Conservation (phyloP, 441 rosid genomes). For the Bruguiera hainesii region DNA sequence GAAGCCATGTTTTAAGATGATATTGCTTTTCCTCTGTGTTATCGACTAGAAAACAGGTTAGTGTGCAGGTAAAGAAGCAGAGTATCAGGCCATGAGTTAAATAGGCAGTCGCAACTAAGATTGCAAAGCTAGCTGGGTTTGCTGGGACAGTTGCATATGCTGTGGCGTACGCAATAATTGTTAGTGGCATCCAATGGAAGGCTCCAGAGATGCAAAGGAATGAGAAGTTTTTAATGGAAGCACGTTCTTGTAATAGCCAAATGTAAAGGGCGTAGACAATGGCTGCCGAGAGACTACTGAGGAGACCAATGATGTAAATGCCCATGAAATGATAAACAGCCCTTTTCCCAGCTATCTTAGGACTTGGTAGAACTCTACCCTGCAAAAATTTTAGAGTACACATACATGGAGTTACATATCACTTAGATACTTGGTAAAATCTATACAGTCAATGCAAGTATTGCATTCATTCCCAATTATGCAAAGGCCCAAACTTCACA, state of each 20-base stretch:
- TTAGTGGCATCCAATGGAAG: slow-evolving; percentile 62
- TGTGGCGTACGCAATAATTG: slow-evolving; percentile 40
- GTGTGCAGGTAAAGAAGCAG: slow-evolving; percentile 43
- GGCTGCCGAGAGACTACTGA: slow-evolving; percentile 59
- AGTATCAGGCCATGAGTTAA: slow-evolving; percentile 54
- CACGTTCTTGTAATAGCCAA: slow-evolving; percentile 28
- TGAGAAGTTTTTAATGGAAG: slow-evolving; percentile 41
- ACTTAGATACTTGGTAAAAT: no score
- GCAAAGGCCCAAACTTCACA: no score
- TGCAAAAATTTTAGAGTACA: slow-evolving; percentile 20
- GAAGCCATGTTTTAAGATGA: slow-evolving; percentile 41
- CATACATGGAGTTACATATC: no score
- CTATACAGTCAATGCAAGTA: no score
- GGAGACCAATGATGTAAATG: slow-evolving; percentile 50
- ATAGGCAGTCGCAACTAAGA: slow-evolving; percentile 40
- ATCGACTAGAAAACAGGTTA: slow-evolving; percentile 31
- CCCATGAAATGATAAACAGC: slow-evolving; percentile 45
- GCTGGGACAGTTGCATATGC: slow-evolving; percentile 31
- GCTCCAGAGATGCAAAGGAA: slow-evolving; percentile 61
- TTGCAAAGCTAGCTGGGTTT: slow-evolving; percentile 39
- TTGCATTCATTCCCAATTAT: no score
- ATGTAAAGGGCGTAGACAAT: slow-evolving; percentile 39
- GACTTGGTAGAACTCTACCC: slow-evolving; percentile 20
- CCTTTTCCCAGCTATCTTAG: slow-evolving; percentile 16
- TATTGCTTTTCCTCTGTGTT: slow-evolving; percentile 33